Evolutionary conservation across 192 early-diverging fungal species (phyloP).

Genomic region (Jimgerdemannia lactiflua): DNA sequence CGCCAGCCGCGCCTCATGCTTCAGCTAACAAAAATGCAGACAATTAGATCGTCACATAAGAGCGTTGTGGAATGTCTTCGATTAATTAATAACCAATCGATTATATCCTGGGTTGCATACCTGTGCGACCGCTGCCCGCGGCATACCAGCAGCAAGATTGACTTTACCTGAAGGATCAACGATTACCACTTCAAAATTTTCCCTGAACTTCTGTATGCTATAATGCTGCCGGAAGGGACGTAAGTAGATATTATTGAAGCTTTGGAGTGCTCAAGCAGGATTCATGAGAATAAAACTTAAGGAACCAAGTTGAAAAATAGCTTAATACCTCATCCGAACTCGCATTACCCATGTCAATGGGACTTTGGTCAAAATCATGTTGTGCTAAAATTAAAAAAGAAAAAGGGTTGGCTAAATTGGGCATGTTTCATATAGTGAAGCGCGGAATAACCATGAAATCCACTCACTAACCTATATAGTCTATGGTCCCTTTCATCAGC

Average conservation of each 20-base stretch:
- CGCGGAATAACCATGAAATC: not conserved
- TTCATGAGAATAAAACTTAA: slow-evolving; percentile 44
- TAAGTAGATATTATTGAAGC: no score
- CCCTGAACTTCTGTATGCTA: slow-evolving; percentile 46
- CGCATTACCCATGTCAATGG: slow-evolving; percentile 68
- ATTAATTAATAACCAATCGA: not conserved
- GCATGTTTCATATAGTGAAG: not conserved
- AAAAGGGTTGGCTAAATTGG: no score
- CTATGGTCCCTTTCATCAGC: slow-evolving; percentile 81
- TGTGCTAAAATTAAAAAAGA: slow-evolving; percentile 27
- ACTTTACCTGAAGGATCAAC: slow-evolving; percentile 82
- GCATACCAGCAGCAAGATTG: slow-evolving; percentile 76
- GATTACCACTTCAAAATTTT: slow-evolving; percentile 74
- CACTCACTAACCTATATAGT: slow-evolving; percentile 61
- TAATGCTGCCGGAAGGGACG: not conserved
- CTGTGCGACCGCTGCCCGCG: slow-evolving; percentile 61
- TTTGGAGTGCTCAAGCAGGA: no score
- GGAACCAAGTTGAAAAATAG: slow-evolving; percentile 19
- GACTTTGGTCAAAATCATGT: slow-evolving; percentile 61
- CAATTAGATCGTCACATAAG: slow-evolving; percentile 1
- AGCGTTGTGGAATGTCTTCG: slow-evolving; percentile 26
- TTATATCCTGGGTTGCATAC: slow-evolving; percentile 28
- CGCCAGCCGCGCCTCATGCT: slow-evolving; percentile 69
- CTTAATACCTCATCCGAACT: slow-evolving; percentile 51
- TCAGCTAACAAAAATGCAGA: slow-evolving; percentile 39